Evolutionary conservation across 495 filamentous ascomycete genomes (phyloP).

Genomic region (Rostrohypoxylon terebratum): DNA sequence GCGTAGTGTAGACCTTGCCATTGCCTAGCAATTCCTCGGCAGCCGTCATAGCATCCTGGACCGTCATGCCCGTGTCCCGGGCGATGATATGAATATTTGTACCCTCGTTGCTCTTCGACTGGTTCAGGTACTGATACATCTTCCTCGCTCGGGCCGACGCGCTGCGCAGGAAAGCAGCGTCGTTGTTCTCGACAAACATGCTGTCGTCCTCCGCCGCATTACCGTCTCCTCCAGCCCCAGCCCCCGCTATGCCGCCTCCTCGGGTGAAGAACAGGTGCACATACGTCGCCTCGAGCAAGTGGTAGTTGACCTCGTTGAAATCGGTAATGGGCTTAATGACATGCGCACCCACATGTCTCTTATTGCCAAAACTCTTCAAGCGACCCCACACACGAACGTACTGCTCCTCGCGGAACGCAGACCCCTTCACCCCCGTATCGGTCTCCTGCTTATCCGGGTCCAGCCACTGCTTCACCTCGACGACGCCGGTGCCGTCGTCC

Average conservation of each 20-base stretch:
- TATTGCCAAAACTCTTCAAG: constrained; percentile 80
- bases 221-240: constrained; percentile 51
- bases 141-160: constrained; percentile 69
- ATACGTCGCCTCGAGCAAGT: constrained; percentile 87
- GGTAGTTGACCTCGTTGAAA: constrained; percentile 91
- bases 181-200: constrained; percentile 64
- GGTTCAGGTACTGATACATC: constrained; percentile 74
- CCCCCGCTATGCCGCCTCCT: constrained; percentile 66
- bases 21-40: constrained; percentile 79
- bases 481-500: constrained; percentile 92
- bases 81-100: constrained; percentile 82
- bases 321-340: constrained; percentile 81
- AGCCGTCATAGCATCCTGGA: constrained; percentile 76
- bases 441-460: constrained; percentile 67
- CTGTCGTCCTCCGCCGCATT: constrained; percentile 57
- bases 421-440: constrained; percentile 57
- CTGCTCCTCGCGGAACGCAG: constrained; percentile 65
- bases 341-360: constrained; percentile 82
- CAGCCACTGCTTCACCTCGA: constrained; percentile 94
- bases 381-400: constrained; percentile 88
- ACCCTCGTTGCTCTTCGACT: constrained; percentile 80
- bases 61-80: constrained; percentile 67
- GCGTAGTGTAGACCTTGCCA: constrained; percentile 87
- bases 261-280: constrained; percentile 87
- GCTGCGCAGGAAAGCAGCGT: constrained; percentile 55